These are phyloP conservation scores for Asclepias syriaca DNA, from an alignment of 257 asterid genomes.

Conservation along the genomic window DNA sequence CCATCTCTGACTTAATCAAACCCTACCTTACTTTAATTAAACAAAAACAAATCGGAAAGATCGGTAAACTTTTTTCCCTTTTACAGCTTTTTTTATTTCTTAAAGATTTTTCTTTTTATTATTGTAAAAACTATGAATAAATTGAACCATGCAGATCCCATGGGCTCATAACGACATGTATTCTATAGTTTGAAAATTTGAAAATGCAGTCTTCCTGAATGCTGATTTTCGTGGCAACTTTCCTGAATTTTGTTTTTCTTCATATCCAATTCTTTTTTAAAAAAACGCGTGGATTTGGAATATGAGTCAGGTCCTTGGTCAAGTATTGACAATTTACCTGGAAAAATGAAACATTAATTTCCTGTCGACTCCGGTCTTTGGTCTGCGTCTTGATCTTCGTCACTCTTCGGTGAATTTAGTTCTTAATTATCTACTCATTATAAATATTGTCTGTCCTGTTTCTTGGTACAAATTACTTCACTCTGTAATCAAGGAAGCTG, in stretches of 20 bases:
- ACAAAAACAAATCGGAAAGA: too few species aligned
- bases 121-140: too few species aligned
- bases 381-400: conserved; percentile 6
- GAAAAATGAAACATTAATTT: not conserved
- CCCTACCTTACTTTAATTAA: too few species aligned
- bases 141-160: too few species aligned
- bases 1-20: too few species aligned
- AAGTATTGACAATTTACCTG: not conserved
- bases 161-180: too few species aligned
- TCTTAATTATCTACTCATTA: not conserved
- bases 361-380: conserved; percentile 6
- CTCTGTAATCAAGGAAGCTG: not conserved
- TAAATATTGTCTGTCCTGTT: not conserved
- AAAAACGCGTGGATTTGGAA: conserved; percentile 11
- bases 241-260: not conserved
- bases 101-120: too few species aligned
- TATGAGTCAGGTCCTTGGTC: not conserved
- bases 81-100: too few species aligned
- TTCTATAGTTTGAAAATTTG: too few species aligned
- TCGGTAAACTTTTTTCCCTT: too few species aligned
- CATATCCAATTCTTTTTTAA: too few species aligned
- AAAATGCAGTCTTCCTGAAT: not conserved
- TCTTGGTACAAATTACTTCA: not conserved
- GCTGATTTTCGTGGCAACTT: not conserved
- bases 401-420: not conserved